These are phyloP conservation scores for Pyrenophora tritici-repentis DNA, from an alignment of 2,329 filamentous ascomycete genomes.

Conservation along the genomic window DNA sequence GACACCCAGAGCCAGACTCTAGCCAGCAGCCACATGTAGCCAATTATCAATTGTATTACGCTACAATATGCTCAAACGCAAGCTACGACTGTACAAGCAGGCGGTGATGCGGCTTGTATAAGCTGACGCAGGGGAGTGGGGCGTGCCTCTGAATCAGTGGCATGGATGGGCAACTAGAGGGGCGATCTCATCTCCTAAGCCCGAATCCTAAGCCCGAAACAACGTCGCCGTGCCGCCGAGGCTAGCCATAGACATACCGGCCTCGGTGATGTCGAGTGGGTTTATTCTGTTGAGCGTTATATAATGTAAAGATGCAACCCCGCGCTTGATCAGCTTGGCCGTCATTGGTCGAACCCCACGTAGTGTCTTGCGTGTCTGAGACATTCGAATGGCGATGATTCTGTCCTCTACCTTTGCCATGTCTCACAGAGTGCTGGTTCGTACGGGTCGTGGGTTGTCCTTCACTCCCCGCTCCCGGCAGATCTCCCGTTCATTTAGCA, in stretches of 20 bases:
- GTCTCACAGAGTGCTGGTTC: constrained; percentile 11
- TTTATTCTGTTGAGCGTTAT: neutral
- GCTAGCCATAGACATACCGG: neutral
- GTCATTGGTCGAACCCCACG: constrained; percentile 12
- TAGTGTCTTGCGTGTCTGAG: constrained; percentile 2
- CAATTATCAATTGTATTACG: constrained; percentile 18
- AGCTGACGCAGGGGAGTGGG: constrained; percentile 33
- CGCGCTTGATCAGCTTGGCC: constrained; percentile 3
- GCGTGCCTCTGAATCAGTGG: constrained; percentile 40
- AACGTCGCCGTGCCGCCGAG: neutral
- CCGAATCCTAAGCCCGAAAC: constrained; percentile 22
- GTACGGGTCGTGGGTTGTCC: constrained; percentile 2
- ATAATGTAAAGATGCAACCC: constrained; percentile 7
- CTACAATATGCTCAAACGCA: constrained; percentile 22
- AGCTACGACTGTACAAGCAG: constrained; percentile 31
- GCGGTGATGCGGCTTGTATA: constrained; percentile 38
- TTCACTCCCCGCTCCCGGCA: constrained; percentile 1
- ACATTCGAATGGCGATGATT: neutral
- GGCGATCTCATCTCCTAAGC: constrained; percentile 42
- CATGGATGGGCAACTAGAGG: constrained; percentile 41
- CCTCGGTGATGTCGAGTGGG: constrained; percentile 1
- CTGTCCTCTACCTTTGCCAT: constrained; percentile 2
- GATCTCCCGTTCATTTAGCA: constrained; percentile 33
- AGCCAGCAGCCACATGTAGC: too few relatives aligned
- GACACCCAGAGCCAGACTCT: too few relatives aligned